phyloP scores from a whole-genome alignment of 352 stramenopile species.

The Pseudoperonospora humuli region DNA sequence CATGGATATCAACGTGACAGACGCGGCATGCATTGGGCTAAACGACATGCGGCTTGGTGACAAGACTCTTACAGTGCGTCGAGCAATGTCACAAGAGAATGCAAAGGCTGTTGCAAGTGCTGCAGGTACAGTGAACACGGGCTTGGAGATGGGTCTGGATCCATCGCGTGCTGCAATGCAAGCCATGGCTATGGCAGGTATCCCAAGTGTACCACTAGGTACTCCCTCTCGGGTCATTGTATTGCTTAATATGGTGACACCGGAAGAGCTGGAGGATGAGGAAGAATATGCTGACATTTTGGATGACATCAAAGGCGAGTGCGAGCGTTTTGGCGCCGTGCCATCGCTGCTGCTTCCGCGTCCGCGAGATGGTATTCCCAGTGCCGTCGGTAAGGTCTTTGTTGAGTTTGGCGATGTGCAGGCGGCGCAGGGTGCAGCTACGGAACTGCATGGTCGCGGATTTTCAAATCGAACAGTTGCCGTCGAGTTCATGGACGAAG shows the following conservation, averaged over 20 bases:
- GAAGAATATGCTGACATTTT: slow-evolving; percentile 93
- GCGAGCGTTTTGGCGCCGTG: slow-evolving; percentile 79
- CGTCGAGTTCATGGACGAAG: slow-evolving; percentile 84
- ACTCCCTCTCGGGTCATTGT: slow-evolving; percentile 85
- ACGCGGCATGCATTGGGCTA: slow-evolving; percentile 89
- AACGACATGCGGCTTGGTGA: slow-evolving; percentile 94
- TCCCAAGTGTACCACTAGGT: slow-evolving; percentile 49
- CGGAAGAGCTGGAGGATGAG: slow-evolving; percentile 92
- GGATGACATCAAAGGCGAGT: slow-evolving; percentile 96
- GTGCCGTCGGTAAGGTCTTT: slow-evolving; percentile 85
- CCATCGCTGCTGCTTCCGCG: slow-evolving; percentile 74
- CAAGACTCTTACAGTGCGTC: slow-evolving; percentile 86
- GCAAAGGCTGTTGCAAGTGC: slow-evolving; percentile 54
- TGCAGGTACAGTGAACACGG: slow-evolving; percentile 60
- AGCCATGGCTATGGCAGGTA: slow-evolving; percentile 57
- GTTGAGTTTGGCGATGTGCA: slow-evolving; percentile 87
- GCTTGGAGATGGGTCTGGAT: slow-evolving; percentile 56
- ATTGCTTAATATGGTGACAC: slow-evolving; percentile 96
- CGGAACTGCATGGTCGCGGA: slow-evolving; percentile 86
- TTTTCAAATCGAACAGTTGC: slow-evolving; percentile 91
- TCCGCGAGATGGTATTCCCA: slow-evolving; percentile 46
- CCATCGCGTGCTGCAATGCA: slow-evolving; percentile 59
- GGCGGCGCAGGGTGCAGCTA: slow-evolving; percentile 71
- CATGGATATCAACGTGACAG: slow-evolving; percentile 85
- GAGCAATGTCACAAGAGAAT: slow-evolving; percentile 75